Conservation (phyloP, 768 basidiomycete species). For the Gelatoporia subvermispora region DNA sequence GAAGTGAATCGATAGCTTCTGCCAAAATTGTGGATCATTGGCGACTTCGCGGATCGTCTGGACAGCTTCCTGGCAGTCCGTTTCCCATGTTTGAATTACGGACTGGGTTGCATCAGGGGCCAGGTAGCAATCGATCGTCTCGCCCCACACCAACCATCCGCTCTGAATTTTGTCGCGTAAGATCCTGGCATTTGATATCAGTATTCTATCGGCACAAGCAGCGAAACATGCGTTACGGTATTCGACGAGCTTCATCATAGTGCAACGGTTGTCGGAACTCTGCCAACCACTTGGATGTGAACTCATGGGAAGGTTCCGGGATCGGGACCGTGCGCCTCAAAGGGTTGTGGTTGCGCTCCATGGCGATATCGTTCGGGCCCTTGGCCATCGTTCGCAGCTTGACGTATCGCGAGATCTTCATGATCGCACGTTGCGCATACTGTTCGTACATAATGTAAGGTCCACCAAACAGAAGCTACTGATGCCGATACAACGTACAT, state of each 20-base stretch:
- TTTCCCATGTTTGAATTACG: conserved; percentile 59
- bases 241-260: conserved; percentile 22
- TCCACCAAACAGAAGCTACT: neutral
- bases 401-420: conserved; percentile 73
- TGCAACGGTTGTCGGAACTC: conserved; percentile 51
- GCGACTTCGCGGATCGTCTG: conserved; percentile 45
- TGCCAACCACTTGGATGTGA: conserved; percentile 51
- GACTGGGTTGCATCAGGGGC: conserved; percentile 44
- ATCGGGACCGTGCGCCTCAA: conserved; percentile 50
- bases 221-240: conserved; percentile 34
- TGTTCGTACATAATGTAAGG: conserved; percentile 19
- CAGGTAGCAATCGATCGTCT: conserved; percentile 40
- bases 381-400: conserved; percentile 73
- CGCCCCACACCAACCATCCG: conserved; percentile 69
- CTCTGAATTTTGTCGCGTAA: conserved; percentile 52
- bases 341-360: conserved; percentile 64
- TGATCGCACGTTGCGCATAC: conserved; percentile 71
- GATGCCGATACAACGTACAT: conserved; percentile 36
- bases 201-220: conserved; percentile 1
- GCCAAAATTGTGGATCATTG: conserved; percentile 56
- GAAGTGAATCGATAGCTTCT: conserved; percentile 60
- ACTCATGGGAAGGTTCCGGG: conserved; percentile 40
- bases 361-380: conserved; percentile 51
- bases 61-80: conserved; percentile 44
- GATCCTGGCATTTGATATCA: conserved; percentile 32